phyloP scores from a whole-genome alignment of 495 filamentous ascomycete species.

The Oleoguttula mirabilis region DNA sequence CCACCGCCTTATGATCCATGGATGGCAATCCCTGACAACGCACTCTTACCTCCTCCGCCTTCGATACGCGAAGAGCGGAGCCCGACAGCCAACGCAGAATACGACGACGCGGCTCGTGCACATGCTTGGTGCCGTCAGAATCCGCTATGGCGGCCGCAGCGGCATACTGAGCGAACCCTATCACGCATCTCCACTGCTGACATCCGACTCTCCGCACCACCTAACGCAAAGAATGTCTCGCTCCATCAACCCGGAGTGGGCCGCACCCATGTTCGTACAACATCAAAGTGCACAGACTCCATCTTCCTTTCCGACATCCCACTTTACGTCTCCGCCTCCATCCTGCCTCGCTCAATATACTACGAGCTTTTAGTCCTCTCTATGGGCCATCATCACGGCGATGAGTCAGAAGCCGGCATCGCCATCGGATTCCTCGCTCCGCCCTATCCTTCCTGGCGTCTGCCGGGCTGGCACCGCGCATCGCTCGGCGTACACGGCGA shows the following conservation, averaged over 20 bases:
- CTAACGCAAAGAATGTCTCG: conserved; percentile 40
- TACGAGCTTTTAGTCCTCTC: conserved; percentile 58
- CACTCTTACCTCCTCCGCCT: conserved; percentile 74
- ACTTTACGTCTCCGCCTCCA: conserved; percentile 57
- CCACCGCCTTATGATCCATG: conserved; percentile 61
- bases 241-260: conserved; percentile 33
- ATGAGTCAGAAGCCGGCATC: conserved; percentile 46
- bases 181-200: conserved; percentile 34
- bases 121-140: conserved; percentile 55
- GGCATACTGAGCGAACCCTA: conserved; percentile 32
- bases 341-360: conserved; percentile 52
- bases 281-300: conserved; percentile 33
- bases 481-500: conserved; percentile 82
- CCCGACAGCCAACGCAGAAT: conserved; percentile 61
- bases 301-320: conserved; percentile 58
- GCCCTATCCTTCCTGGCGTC: conserved; percentile 76
- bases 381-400: conserved; percentile 23
- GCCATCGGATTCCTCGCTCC: conserved; percentile 67
- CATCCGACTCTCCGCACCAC: conserved; percentile 35
- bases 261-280: conserved; percentile 27
- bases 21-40: conserved; percentile 65
- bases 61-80: conserved; percentile 53
- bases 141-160: conserved; percentile 49
- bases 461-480: conserved; percentile 84
- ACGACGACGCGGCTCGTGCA: conserved; percentile 56